Evolutionary conservation across 2,329 filamentous ascomycete genomes (phyloP).

Genomic region (Canariomyces notabilis): DNA sequence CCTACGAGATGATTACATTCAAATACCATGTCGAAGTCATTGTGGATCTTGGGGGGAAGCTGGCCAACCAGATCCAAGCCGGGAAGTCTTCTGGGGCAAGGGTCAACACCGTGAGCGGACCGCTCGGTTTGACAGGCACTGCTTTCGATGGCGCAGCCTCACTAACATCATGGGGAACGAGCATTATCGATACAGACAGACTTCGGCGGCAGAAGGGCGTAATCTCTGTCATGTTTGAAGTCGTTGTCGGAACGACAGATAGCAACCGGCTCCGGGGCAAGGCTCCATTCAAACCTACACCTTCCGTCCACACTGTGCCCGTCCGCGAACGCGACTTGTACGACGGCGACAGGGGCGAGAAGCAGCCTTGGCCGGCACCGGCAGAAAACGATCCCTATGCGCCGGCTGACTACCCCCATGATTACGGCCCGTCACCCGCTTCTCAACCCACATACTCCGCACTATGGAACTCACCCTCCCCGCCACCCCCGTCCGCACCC

Average conservation of each 20-base stretch:
- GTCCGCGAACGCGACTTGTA: slow-evolving; percentile 20
- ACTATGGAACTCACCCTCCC: slow-evolving; percentile 31
- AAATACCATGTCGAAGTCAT: slow-evolving; percentile 91
- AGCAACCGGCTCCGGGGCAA: slow-evolving; percentile 52
- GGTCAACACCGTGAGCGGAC: slow-evolving; percentile 28
- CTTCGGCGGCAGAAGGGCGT: slow-evolving; percentile 87
- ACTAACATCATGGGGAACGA: slow-evolving; percentile 53
- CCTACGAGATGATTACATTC: slow-evolving; percentile 91
- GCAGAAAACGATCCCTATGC: slow-evolving; percentile 20
- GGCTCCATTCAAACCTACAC: slow-evolving; percentile 16
- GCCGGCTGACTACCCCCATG: slow-evolving; percentile 17
- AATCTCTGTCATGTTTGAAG: slow-evolving; percentile 79
- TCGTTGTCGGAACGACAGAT: slow-evolving; percentile 81
- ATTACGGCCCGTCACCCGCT: slow-evolving; percentile 20
- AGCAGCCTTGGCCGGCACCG: slow-evolving; percentile 19
- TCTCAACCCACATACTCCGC: slow-evolving; percentile 13
- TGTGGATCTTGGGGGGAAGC: slow-evolving; percentile 82
- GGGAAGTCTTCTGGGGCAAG: slow-evolving; percentile 45
- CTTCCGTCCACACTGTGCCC: slow-evolving; percentile 23
- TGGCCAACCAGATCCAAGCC: slow-evolving; percentile 67
- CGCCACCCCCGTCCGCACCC: slow-evolving; percentile 33
- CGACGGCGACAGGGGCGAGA: slow-evolving; percentile 18
- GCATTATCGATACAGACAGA: slow-evolving; percentile 81
- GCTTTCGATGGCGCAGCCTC: slow-evolving; percentile 39
- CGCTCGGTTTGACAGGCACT: slow-evolving; percentile 24